Evolutionary conservation across 306 rosid species (phyloP).

Genomic region (Fragaria ananassa): DNA sequence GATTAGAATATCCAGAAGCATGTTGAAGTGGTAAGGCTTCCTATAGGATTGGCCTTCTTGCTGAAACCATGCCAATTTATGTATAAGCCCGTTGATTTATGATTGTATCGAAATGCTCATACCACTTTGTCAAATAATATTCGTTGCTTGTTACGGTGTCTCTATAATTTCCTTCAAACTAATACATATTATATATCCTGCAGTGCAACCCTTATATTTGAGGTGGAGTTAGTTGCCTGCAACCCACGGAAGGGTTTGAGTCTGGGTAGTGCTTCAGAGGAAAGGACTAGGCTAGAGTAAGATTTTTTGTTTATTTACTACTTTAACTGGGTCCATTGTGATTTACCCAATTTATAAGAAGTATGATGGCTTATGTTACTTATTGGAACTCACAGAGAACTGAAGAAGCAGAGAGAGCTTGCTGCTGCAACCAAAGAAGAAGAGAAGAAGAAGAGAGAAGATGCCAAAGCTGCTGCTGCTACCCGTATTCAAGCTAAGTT

Average conservation of each 20-base stretch:
- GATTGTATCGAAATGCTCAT: neutral
- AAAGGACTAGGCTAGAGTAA: conserved; percentile 95
- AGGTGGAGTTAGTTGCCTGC: conserved; percentile 90
- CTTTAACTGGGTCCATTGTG: neutral
- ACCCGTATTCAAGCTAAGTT: conserved; percentile 92
- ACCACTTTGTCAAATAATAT: neutral
- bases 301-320: conserved; percentile 13
- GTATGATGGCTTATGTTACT: conserved; percentile 19
- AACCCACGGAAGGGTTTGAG: conserved; percentile 87
- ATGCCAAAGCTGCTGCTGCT: conserved; percentile 90
- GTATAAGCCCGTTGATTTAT: neutral
- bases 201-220: conserved; percentile 90
- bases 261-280: conserved; percentile 82
- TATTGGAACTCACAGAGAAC: conserved; percentile 44
- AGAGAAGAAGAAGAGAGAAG: conserved; percentile 84
- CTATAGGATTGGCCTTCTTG: neutral
- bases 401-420: conserved; percentile 91
- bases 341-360: neutral
- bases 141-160: neutral
- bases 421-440: conserved; percentile 86
- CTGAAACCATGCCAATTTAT: neutral
- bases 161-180: neutral
- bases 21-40: neutral
- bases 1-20: neutral
- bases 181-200: conserved; percentile 17